Evolutionary conservation across 2,329 filamentous ascomycete genomes (phyloP), one percentile per base, ranked within the genome.

Genomic region (Conoideocrella luteorostrata): DNA sequence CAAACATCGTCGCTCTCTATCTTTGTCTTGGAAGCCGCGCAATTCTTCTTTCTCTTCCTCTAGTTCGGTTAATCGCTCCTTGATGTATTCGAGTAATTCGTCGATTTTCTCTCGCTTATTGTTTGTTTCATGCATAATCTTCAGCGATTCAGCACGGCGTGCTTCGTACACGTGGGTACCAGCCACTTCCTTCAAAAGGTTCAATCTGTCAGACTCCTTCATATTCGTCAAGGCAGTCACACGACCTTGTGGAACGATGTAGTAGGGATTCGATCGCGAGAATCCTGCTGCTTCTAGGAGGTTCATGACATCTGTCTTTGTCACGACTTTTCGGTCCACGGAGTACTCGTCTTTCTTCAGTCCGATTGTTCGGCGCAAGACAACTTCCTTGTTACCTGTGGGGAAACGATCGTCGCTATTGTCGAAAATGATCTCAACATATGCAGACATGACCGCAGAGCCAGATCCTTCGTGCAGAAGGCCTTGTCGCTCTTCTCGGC

Each of bases 321-420:
- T 95, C 26, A 90, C 88, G 53, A 95, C 95, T 70, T 96, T 98
- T 61, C 90, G 87, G 66, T 98, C 93, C 23, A 98, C 79, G 2
- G 91, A 95, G 64, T 97, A 98, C 70, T 98, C 93, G 62, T 98
- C 93, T 68, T 98, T 98, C 68, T 98, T 97, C 50, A 91, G 75
- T 41, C 91, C 93, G 63, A 98, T 98, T 0, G 93, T 97, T 35
- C 93, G 86, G 49, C 94, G 86, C 46, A 98, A 71, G 33, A 93
- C 83, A 38, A 97, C 80, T 63, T 98, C 91, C 47, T 89, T 84
- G 60, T 88, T 93, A 54, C 88, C 88, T 9, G 89, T 96, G 28
- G 89, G 89, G 59, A 98, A 97, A 56, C 93, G 87, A 56, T 94
- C 88, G 62, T 98, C 91, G 56, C 80, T 87, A 62, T 98, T 98